Percentiles rank a stretch among this genome's conserved stretches.
Evolutionary conservation across 2,329 filamentous ascomycete species (phyloP).

Genomic region (Rhinocladiella mackenziei): DNA sequence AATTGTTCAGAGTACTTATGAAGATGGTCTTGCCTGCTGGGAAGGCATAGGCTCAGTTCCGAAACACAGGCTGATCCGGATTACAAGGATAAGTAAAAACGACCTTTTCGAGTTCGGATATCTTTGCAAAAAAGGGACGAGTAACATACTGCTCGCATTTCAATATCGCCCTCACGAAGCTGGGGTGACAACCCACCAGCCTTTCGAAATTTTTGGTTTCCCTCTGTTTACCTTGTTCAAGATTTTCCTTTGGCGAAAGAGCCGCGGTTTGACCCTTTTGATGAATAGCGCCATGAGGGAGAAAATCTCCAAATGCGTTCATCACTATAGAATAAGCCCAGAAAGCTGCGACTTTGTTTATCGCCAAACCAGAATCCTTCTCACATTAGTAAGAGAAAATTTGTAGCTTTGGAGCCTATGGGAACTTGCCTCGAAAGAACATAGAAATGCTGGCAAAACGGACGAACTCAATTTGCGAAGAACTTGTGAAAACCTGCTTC

Average conservation of each 20-base stretch:
- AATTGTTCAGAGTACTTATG: conserved; percentile 77
- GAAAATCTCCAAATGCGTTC: conserved; percentile 67
- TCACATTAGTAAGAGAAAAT: conserved; percentile 1
- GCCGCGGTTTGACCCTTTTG: conserved; percentile 76
- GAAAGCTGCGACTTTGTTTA: conserved; percentile 73
- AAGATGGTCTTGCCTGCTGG: conserved; percentile 70
- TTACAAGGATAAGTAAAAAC: conserved; percentile 77
- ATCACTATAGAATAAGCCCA: conserved; percentile 75
- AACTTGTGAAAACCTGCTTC: conserved; percentile 64
- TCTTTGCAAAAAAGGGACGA: conserved; percentile 1
- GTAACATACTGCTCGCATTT: conserved; percentile 62
- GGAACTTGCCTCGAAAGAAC: conserved; percentile 60
- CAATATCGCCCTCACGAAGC: conserved; percentile 62
- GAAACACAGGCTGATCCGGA: conserved; percentile 56
- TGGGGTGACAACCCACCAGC: conserved; percentile 35
- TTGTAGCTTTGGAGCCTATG: background rate
- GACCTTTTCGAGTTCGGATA: conserved; percentile 50
- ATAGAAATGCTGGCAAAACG: conserved; percentile 71
- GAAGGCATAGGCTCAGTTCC: conserved; percentile 64
- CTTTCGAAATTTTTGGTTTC: conserved; percentile 29
- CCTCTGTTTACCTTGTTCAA: conserved; percentile 33
- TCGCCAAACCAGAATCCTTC: conserved; percentile 82
- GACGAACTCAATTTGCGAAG: conserved; percentile 68
- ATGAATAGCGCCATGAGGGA: conserved; percentile 73
- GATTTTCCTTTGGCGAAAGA: conserved; percentile 54